phyloP scores from a whole-genome alignment of 2,329 filamentous ascomycete genomes.

The Lachnellula arida region DNA sequence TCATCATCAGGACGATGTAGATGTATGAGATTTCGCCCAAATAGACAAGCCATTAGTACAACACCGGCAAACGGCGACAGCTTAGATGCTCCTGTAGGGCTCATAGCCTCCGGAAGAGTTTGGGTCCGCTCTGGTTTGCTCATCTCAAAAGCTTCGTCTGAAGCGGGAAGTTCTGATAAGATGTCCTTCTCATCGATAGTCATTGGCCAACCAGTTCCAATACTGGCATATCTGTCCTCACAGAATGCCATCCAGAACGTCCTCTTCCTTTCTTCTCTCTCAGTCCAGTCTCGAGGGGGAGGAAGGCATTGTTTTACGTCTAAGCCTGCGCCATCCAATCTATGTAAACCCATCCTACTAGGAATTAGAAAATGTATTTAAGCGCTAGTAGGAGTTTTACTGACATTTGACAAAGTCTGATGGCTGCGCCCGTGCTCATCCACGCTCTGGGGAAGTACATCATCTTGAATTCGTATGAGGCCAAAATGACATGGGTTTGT shows the following conservation, averaged over 20 bases:
- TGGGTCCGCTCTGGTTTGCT: slow-evolving; percentile 69
- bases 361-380: slow-evolving; percentile 40
- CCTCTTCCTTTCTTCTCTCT: slow-evolving; percentile 82
- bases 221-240: slow-evolving; percentile 86
- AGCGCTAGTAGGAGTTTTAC: slow-evolving; percentile 21
- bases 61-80: slow-evolving; percentile 77
- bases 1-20: slow-evolving; percentile 80
- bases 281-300: slow-evolving; percentile 87
- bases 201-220: slow-evolving; percentile 97
- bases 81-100: slow-evolving; percentile 64
- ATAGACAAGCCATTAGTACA: slow-evolving; percentile 79
- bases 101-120: slow-evolving; percentile 65
- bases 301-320: slow-evolving; percentile 92
- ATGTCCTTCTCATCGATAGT: slow-evolving; percentile 88
- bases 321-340: slow-evolving; percentile 73
- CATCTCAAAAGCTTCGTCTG: slow-evolving; percentile 79
- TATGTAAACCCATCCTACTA: slow-evolving; percentile 83
- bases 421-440: slow-evolving; percentile 81
- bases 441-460: slow-evolving; percentile 97
- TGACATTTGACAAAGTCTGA: slow-evolving; percentile 79
- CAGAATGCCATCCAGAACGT: slow-evolving; percentile 96
- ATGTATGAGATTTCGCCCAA: slow-evolving; percentile 87
- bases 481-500: slow-evolving; percentile 76
- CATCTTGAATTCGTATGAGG: slow-evolving; percentile 89
- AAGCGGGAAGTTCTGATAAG: slow-evolving; percentile 75